Conservation (phyloP, 495 filamentous ascomycete species). For the Penicillium waksmanii region DNA sequence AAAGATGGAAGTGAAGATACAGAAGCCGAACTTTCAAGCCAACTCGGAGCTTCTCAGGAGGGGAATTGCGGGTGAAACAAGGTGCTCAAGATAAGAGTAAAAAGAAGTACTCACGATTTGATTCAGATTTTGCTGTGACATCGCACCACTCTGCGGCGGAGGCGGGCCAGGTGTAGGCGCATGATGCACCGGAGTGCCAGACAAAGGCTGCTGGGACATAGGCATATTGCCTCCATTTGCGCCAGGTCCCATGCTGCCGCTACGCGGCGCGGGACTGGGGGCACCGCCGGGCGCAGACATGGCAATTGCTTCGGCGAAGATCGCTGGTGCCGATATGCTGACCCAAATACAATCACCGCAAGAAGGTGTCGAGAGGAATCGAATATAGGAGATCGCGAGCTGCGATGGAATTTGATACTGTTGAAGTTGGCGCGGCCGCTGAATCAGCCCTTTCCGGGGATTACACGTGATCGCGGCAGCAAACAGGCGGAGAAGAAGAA, state of each 20-base stretch:
- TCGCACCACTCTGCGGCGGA: slow-evolving; percentile 50
- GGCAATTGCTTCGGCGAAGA: slow-evolving; percentile 9
- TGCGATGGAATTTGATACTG: slow-evolving; percentile 31
- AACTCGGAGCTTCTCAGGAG: background rate
- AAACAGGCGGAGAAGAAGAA: too few relatives aligned
- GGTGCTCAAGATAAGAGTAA: background rate
- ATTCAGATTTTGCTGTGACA: slow-evolving; percentile 87
- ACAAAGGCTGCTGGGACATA: slow-evolving; percentile 54
- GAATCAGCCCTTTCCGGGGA: background rate
- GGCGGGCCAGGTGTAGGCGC: slow-evolving; percentile 43
- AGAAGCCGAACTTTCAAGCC: background rate
- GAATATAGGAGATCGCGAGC: background rate
- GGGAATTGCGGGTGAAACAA: background rate
- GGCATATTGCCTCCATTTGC: slow-evolving; percentile 49
- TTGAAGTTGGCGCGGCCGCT: background rate
- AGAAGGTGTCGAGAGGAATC: background rate
- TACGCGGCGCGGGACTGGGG: slow-evolving; percentile 52
- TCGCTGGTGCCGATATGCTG: background rate
- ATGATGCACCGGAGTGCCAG: slow-evolving; percentile 40
- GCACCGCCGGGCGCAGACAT: slow-evolving; percentile 56
- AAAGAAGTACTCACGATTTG: slow-evolving; percentile 74
- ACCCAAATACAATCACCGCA: background rate
- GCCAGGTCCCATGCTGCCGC: slow-evolving; percentile 57
- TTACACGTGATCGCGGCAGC: background rate
- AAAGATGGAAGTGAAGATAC: background rate